phyloP scores from a whole-genome alignment of 2,329 filamentous ascomycete species.

The Penicillium sp. region DNA sequence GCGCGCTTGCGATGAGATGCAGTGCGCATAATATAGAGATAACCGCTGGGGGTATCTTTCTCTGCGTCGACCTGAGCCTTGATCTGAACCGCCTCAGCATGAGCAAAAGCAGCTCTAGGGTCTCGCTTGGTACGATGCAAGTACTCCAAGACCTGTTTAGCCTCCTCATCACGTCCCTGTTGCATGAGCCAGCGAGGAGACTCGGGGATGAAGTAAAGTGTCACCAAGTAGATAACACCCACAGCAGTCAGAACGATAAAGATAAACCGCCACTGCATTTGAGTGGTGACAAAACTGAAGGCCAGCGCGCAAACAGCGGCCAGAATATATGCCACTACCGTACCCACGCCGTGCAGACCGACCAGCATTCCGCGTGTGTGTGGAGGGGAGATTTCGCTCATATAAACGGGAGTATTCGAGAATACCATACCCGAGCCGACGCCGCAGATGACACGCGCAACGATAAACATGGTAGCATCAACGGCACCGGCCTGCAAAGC shows the following conservation, averaged over 20 bases:
- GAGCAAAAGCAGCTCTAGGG: not conserved
- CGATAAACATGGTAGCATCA: too few relatives aligned
- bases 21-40: not conserved
- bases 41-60: not conserved
- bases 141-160: not conserved
- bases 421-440: too few relatives aligned
- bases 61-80: not conserved
- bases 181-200: not conserved
- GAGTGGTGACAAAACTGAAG: not conserved
- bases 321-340: too few relatives aligned
- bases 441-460: too few relatives aligned
- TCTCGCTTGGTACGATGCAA: not conserved
- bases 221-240: not conserved
- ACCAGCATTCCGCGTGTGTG: too few relatives aligned
- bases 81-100: not conserved
- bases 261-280: not conserved
- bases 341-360: too few relatives aligned
- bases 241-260: not conserved
- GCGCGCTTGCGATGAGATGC: too few relatives aligned
- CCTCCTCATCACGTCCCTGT: not conserved
- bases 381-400: too few relatives aligned
- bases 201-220: not conserved
- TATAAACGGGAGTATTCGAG: too few relatives aligned
- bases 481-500: too few relatives aligned
- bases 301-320: too few relatives aligned